Evolutionary conservation across 2,329 filamentous ascomycete species (phyloP), one percentile per base, ranked within the genome.

Genomic region (Pseudocercospora crystallina): DNA sequence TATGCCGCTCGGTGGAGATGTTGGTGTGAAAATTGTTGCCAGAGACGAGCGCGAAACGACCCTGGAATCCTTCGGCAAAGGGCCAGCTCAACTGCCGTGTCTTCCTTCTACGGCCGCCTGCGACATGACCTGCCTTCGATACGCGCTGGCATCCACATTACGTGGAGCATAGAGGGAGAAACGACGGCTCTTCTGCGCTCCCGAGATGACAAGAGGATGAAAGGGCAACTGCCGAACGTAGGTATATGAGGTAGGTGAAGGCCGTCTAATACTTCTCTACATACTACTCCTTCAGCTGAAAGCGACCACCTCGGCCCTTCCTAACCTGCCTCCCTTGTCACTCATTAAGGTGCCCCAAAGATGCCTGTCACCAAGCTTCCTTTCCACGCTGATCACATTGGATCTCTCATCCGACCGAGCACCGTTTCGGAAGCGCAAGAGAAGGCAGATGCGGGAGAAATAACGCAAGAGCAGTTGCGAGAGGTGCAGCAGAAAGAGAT

Each of bases 381-480:
- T 43, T 89, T 87, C 71, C 80, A 86, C 65, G 84, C 85, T 53
- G 86, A 89, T 71, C 86, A 89, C 60, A 79, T 88, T 57, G 86
- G 86, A 45, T 89, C 85, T 12, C 75, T 89, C 41, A 80, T 89
- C 51, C 83, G 86, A 30, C 85, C 86, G 1, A 69, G 81, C 45
- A 71, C 78, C 44, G 78, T 89, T 20, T 75, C 86, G 11, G 74
- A 81, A 40, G 80, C 80, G 41, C 77, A 86, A 69, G 73, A 77
- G 58, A 67, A 79, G 65, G 69, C 77, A 52, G 76, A 84, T 57
- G 79, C 81, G 47, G 80, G 81, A 51, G 72, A 80, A 58, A 66
- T 78, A 36, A 71, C 75, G 7, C 65, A 75, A 43, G 73, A 80
- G n/a, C 78, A 84, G 53, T 77, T 90, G 8, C 73, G 73, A 2